Evolutionary conservation across 345 rosid species (phyloP).

Genomic region (Salix purpurea): DNA sequence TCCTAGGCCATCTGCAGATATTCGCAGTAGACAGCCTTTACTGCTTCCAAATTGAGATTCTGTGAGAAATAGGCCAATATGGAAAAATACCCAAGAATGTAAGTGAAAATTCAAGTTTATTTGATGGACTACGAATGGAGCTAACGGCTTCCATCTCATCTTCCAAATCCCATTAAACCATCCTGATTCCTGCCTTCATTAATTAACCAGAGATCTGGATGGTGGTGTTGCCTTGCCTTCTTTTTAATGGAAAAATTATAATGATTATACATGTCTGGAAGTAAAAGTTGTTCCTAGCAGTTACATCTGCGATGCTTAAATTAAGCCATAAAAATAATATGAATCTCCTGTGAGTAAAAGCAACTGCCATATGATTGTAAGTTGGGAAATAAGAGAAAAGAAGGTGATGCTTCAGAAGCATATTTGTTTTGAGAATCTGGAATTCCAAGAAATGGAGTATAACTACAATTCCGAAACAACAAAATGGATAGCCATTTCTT

Average conservation of each 20-base stretch:
- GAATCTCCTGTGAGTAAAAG: not conserved
- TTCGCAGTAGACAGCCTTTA: conserved; percentile 45
- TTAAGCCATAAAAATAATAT: not conserved
- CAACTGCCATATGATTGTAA: not conserved
- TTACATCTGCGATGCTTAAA: not conserved
- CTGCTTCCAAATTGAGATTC: conserved; percentile 8
- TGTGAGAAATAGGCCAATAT: not conserved
- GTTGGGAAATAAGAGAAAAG: not conserved
- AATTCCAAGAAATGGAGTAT: conserved; percentile 2
- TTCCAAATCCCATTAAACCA: not conserved
- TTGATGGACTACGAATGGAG: not conserved
- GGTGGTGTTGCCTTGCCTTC: not conserved
- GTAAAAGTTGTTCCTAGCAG: not conserved
- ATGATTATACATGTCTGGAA: not conserved
- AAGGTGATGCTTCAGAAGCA: not conserved
- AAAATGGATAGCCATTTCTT: conserved; percentile 20
- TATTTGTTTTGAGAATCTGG: not conserved
- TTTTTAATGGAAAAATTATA: not conserved
- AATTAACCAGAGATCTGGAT: not conserved
- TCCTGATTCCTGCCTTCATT: not conserved
- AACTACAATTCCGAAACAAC: conserved; percentile 10
- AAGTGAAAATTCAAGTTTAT: not conserved
- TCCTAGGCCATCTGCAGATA: conserved; percentile 61
- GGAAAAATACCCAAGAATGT: not conserved
- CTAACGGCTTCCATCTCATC: not conserved